Percentiles rank a stretch among this genome's conserved stretches.
Conservation (phyloP, 177 flowering plant genomes). For the Vitis hybrid region DNA sequence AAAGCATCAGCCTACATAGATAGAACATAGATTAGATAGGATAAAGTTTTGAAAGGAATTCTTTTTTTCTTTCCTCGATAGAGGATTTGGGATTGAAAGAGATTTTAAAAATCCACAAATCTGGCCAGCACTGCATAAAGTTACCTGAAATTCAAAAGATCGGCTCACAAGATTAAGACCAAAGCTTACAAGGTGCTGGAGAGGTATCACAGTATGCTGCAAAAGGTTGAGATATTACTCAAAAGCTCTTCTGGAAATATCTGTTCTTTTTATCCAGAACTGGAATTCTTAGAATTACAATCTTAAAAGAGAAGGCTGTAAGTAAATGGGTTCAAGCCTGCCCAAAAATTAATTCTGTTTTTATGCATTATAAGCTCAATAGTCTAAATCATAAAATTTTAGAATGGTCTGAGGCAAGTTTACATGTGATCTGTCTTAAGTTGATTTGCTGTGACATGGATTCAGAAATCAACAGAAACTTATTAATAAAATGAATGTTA, state of each 20-base stretch:
- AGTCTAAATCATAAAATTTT: no score
- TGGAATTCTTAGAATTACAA: background rate
- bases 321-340: no score
- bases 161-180: conserved; percentile 92
- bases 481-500: no score
- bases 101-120: background rate
- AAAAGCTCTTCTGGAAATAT: background rate
- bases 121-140: background rate
- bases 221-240: conserved; percentile 5
- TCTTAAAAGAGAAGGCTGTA: background rate
- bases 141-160: conserved; percentile 96
- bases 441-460: no score
- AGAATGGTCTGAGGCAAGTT: no score
- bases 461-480: no score
- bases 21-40: background rate
- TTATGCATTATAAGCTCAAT: no score
- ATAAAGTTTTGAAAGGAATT: background rate
- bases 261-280: background rate
- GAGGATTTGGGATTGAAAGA: background rate
- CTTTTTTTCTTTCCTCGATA: no score
- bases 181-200: conserved; percentile 90
- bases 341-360: no score
- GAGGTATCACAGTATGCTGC: conserved; percentile 92
- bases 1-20: conserved; percentile 87
- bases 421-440: no score